Conservation (phyloP, 2,329 filamentous ascomycete genomes). For the Penicillium olsonii region DNA sequence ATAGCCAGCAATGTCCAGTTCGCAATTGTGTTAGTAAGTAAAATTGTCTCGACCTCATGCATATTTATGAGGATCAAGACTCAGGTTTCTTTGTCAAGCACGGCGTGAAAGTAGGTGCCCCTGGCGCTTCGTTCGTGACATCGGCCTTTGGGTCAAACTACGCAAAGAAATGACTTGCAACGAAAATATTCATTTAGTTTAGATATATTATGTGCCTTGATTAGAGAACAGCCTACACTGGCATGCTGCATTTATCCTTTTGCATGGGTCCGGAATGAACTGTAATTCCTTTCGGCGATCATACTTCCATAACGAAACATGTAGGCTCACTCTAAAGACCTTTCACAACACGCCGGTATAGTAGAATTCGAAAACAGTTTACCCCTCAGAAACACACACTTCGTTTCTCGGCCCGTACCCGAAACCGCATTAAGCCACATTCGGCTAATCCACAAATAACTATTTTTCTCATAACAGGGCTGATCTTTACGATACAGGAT, state of each 20-base stretch:
- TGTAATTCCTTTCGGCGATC: background rate
- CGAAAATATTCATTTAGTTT: background rate
- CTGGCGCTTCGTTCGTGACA: background rate
- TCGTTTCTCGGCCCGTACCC: no score
- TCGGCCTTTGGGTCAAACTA: background rate
- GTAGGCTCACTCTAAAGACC: background rate
- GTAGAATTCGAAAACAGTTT: background rate
- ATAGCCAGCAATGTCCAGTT: no score
- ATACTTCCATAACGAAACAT: background rate
- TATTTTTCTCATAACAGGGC: no score
- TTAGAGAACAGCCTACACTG: constrained; percentile 1
- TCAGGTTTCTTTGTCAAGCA: constrained; percentile 3
- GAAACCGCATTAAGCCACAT: no score
- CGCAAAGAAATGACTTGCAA: background rate
- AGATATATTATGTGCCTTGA: background rate
- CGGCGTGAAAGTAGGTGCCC: constrained; percentile 3
- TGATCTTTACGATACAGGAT: no score
- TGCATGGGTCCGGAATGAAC: background rate
- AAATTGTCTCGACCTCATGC: constrained; percentile 6
- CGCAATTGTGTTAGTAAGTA: no score
- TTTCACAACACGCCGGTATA: background rate
- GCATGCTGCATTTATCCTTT: constrained; percentile 1
- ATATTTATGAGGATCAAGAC: constrained; percentile 5
- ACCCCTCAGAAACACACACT: no score
- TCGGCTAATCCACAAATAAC: no score